Percentiles rank a stretch among this genome's conserved stretches.
These are phyloP conservation scores for Sarcocystis neurona DNA, from an alignment of 169 alveolate genomes.

Conservation along the genomic window DNA sequence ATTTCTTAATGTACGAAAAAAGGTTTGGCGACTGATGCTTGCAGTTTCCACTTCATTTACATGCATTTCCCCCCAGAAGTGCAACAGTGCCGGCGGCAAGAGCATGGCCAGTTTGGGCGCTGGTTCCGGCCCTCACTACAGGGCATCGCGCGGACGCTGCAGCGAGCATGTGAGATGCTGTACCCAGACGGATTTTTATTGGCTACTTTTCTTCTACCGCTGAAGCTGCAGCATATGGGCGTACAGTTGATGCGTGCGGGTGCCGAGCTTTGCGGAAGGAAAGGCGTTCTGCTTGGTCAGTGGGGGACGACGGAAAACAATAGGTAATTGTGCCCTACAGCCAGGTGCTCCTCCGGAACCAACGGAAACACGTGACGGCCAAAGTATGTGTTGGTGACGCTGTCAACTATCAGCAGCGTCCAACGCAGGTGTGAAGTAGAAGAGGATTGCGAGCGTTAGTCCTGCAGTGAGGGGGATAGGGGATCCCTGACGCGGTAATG, in stretches of 20 bases:
- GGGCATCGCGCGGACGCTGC: slow-evolving; percentile 31
- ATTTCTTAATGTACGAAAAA: too few species aligned
- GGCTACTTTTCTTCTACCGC: background rate
- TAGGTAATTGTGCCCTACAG: slow-evolving; percentile 1
- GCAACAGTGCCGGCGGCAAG: background rate
- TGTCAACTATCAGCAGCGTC: too few species aligned
- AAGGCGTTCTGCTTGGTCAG: background rate
- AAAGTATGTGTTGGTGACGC: too few species aligned
- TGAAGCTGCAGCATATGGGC: background rate
- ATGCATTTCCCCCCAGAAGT: slow-evolving; percentile 43
- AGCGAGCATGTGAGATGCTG: background rate
- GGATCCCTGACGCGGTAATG: too few species aligned
- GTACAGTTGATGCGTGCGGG: slow-evolving; percentile 21
- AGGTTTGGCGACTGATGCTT: too few species aligned
- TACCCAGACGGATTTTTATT: background rate
- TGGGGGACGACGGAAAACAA: background rate
- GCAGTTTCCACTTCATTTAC: slow-evolving; percentile 53
- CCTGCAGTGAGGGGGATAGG: too few species aligned
- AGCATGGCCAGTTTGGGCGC: slow-evolving; percentile 58
- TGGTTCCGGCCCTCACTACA: slow-evolving; percentile 55
- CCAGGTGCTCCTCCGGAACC: too few species aligned
- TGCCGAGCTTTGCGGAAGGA: background rate
- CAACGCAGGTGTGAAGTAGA: too few species aligned
- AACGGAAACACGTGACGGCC: too few species aligned
- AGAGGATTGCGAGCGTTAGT: too few species aligned